These are phyloP conservation scores for Coemansia sp. DNA, from an alignment of 192 early-diverging fungal genomes.

Conservation along the genomic window DNA sequence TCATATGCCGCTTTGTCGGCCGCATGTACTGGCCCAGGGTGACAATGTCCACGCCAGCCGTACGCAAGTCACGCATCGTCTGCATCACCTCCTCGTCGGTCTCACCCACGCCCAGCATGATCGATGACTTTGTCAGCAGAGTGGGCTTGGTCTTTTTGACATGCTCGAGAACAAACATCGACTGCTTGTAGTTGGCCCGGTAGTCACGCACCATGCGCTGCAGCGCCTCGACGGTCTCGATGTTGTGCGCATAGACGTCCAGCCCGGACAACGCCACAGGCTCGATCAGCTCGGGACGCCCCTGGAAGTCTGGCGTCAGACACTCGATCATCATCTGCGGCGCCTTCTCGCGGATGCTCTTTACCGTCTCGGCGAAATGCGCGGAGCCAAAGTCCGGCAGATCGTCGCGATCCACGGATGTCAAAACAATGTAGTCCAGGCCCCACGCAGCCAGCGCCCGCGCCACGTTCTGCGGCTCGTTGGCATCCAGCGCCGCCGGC, in stretches of 20 bases:
- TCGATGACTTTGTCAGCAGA: slow-evolving; percentile 93
- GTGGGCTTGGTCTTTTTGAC: slow-evolving; percentile 77
- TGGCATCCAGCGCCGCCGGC: slow-evolving; percentile 80
- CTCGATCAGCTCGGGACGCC: slow-evolving; percentile 71
- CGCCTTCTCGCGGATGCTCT: slow-evolving; percentile 80
- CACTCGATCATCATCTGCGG: slow-evolving; percentile 95
- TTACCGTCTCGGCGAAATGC: slow-evolving; percentile 92
- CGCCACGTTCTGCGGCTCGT: slow-evolving; percentile 91
- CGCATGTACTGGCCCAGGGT: slow-evolving; percentile 99
- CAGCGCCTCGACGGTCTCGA: slow-evolving; percentile 92
- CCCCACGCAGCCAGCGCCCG: slow-evolving; percentile 93
- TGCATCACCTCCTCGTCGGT: slow-evolving; percentile 89
- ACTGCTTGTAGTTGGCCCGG: slow-evolving; percentile 89
- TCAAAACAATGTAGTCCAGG: slow-evolving; percentile 93
- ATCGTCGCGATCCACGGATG: slow-evolving; percentile 97
- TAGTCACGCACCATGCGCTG: slow-evolving; percentile 89
- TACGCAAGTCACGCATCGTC: slow-evolving; percentile 79
- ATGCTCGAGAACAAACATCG: slow-evolving; percentile 81
- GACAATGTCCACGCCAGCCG: slow-evolving; percentile 84
- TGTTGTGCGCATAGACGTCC: slow-evolving; percentile 98
- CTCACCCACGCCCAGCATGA: slow-evolving; percentile 98
- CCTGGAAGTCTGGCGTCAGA: slow-evolving; percentile 91
- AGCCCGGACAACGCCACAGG: slow-evolving; percentile 86
- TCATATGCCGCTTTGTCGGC: slow-evolving; percentile 99
- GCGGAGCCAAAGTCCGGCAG: slow-evolving; percentile 84